Evolutionary conservation across 768 basidiomycete genomes (phyloP).

Genomic region (Serendipita vermifera): DNA sequence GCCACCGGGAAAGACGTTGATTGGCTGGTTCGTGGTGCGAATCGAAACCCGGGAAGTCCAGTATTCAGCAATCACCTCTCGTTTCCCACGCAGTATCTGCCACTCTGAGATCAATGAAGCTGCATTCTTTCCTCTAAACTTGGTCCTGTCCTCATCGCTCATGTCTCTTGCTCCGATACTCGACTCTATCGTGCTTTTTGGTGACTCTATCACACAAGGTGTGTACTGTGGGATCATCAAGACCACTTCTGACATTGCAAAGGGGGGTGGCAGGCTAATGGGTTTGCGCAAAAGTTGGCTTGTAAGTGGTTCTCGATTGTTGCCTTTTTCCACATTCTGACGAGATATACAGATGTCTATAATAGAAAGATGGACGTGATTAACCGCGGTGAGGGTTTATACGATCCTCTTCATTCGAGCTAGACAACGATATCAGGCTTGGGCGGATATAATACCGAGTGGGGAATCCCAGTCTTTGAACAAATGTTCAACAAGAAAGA

Average conservation of each 20-base stretch:
- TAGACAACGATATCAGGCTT: background rate
- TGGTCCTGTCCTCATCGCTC: too few relatives aligned
- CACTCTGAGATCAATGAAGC: too few relatives aligned
- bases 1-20: too few relatives aligned
- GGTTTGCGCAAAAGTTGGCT: conserved; percentile 55
- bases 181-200: conserved; percentile 61
- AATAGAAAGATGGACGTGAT: conserved; percentile 70
- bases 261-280: conserved; percentile 23
- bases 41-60: too few relatives aligned
- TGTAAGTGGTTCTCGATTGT: conserved; percentile 29
- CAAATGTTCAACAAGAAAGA: conserved; percentile 48
- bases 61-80: too few relatives aligned
- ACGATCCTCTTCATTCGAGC: background rate
- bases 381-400: conserved; percentile 53
- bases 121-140: too few relatives aligned
- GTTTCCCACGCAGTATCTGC: too few relatives aligned
- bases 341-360: conserved; percentile 47
- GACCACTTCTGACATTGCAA: conserved; percentile 20
- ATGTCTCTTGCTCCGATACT: conserved; percentile 22
- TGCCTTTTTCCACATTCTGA: conserved; percentile 3
- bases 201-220: conserved; percentile 70
- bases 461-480: conserved; percentile 69
- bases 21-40: too few relatives aligned
- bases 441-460: conserved; percentile 71
- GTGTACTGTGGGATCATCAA: conserved; percentile 35